Conservation (phyloP, 2,329 filamentous ascomycete genomes). For the Alternaria sp. region DNA sequence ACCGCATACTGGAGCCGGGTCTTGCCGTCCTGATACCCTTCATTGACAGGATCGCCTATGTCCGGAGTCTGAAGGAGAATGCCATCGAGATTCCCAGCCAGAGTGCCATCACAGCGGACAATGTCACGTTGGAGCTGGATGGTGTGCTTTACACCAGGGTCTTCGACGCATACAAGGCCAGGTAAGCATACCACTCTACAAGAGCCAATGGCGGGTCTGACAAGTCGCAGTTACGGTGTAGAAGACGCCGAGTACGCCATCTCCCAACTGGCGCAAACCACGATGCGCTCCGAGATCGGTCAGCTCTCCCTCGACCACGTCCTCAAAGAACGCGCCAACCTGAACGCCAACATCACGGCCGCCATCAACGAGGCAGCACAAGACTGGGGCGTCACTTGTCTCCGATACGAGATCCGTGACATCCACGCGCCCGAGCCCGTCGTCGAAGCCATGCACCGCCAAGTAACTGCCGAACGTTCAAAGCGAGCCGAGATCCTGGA, state of each 20-base stretch:
- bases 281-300: conserved; percentile 98
- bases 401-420: conserved; percentile 97
- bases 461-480: conserved; percentile 95
- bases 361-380: conserved; percentile 98
- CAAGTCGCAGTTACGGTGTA: conserved; percentile 79
- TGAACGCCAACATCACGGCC: conserved; percentile 98
- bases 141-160: conserved; percentile 95
- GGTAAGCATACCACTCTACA: conserved; percentile 60
- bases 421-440: conserved; percentile 95
- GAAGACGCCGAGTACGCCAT: conserved; percentile 99
- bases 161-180: conserved; percentile 98
- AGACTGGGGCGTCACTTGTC: conserved; percentile 94
- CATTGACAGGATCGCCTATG: conserved; percentile 95
- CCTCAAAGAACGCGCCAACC: conserved; percentile 91
- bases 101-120: conserved; percentile 97
- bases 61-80: conserved; percentile 95
- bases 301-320: conserved; percentile 97
- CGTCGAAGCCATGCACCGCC: conserved; percentile 96
- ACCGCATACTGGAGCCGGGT: conserved; percentile 90
- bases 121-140: conserved; percentile 95
- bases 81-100: conserved; percentile 98
- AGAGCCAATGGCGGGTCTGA: conserved; percentile 18
- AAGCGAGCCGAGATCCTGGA: conserved; percentile 98
- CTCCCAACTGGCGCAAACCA: conserved; percentile 95
- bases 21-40: conserved; percentile 89